Base-by-base conservation (phyloP, 2,329 filamentous ascomycete species). In the Fusarium scirpi region DNA sequence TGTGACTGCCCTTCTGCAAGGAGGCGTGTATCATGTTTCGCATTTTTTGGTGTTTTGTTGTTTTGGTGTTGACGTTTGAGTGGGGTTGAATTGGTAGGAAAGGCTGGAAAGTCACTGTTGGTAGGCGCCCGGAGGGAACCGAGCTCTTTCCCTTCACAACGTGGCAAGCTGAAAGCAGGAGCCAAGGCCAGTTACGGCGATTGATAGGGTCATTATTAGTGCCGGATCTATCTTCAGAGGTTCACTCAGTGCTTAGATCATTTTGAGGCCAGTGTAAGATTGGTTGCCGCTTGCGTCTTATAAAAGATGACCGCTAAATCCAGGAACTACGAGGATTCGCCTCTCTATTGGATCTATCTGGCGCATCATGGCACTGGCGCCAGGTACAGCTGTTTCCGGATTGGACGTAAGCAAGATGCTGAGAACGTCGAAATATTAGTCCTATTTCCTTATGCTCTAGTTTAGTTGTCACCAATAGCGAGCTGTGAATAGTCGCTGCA, bases 111-210 rank as follows among this genome's bases (percentile, higher is more conserved):
- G 22, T 25, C 22, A 48, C 38, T 44, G 48, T 29, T 41, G 48
- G 48, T 66, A 75, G 46, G 60, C 73, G 73, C 73, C 65, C 57
- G 60, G 67, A 67, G 58, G 64, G 55, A 71, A 60, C 72, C 72
- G 72, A 73, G 46, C 45, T 62, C 49, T 63, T 65, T 63, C 53
- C 46, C 51, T 44, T 38, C 49, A 48, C 24, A 58, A 71, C 64
- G 58, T 74, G 69, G 73, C 69, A 54, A 43, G 41, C 65, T 58
- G 59, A 43, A 52, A 57, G 53, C 54, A 22, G 55, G 44, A 66
- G 45, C 46, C 38, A 67, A 65, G 61, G 55, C 55, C 41, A 59
- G 18, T 52, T 55, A 22, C 27, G 59, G 57, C 29, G 51, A 49
- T 56, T 55, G 18, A 44, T 41, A 71, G 18, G 49, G 46, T 38